Conservation (phyloP, 768 basidiomycete species). For the Suillus subaureus region DNA sequence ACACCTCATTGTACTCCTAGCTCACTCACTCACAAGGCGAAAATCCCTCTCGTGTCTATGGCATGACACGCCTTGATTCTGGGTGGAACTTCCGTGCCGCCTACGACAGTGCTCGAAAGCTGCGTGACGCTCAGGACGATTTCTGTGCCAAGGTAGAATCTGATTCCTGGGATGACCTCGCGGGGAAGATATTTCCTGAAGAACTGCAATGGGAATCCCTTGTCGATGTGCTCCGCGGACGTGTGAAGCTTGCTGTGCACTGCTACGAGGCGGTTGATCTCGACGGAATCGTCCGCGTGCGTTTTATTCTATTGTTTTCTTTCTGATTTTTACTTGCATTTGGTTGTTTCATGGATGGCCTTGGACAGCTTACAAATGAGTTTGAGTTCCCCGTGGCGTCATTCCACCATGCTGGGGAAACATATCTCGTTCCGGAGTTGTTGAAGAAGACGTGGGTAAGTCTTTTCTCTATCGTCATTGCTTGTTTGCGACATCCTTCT, state of each 20-base stretch:
- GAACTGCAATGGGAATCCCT: conserved; percentile 78
- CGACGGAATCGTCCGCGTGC: conserved; percentile 67
- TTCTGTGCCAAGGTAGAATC: conserved; percentile 67
- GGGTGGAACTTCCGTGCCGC: conserved; percentile 81
- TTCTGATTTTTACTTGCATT: background rate
- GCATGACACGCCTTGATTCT: conserved; percentile 70
- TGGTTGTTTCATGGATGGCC: background rate
- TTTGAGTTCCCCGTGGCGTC: conserved; percentile 80
- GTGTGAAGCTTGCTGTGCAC: conserved; percentile 53
- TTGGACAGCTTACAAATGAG: conserved; percentile 70
- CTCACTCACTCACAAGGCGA: conserved; percentile 23
- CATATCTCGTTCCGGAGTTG: conserved; percentile 79
- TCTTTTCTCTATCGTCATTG: conserved; percentile 7
- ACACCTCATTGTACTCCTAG: background rate
- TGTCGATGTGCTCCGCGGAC: conserved; percentile 76
- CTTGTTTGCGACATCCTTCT: background rate
- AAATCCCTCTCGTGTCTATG: conserved; percentile 42
- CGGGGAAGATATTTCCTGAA: conserved; percentile 47
- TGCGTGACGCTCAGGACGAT: conserved; percentile 69
- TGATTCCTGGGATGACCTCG: conserved; percentile 41
- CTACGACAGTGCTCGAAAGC: conserved; percentile 70
- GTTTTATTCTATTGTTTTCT: conserved; percentile 22
- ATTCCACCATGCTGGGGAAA: conserved; percentile 80
- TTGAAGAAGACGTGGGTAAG: conserved; percentile 69
- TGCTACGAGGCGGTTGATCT: conserved; percentile 68